A percentile compares a stretch with the other conserved stretches of the same genome.
Evolutionary conservation across 1,139 yeast genomes (phyloP).

Genomic region (Debaryomyces fabryi): DNA sequence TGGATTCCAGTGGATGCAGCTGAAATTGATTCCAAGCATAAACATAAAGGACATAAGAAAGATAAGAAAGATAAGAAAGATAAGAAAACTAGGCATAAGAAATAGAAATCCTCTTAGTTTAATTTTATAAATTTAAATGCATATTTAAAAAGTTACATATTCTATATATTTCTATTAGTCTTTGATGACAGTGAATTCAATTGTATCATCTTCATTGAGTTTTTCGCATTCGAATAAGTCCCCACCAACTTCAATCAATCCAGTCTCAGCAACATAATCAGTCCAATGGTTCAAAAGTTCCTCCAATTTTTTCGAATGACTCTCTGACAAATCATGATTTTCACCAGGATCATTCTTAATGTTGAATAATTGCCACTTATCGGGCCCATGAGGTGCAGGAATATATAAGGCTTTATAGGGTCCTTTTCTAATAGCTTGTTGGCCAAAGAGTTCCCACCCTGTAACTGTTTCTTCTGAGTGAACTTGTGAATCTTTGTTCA

Average conservation of each 20-base stretch:
- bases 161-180: background rate
- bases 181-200: background rate
- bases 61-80: conserved; percentile 5
- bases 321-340: conserved; percentile 40
- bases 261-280: conserved; percentile 56
- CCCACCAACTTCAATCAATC: conserved; percentile 41
- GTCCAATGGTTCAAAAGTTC: conserved; percentile 53
- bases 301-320: conserved; percentile 34
- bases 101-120: background rate
- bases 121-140: background rate
- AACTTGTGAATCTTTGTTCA: conserved; percentile 26
- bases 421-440: conserved; percentile 58
- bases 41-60: conserved; percentile 1
- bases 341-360: conserved; percentile 52
- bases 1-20: conserved; percentile 37
- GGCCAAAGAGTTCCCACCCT: conserved; percentile 64
- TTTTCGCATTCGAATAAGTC: conserved; percentile 9
- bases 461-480: conserved; percentile 51
- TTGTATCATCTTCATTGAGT: background rate
- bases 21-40: background rate
- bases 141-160: background rate
- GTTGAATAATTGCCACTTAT: conserved; percentile 53
- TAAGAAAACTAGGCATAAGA: conserved; percentile 2
- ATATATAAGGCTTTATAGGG: conserved; percentile 49
- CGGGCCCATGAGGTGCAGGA: conserved; percentile 53